Evolutionary conservation across 495 filamentous ascomycete species (phyloP).

Genomic region (Tuber melanosporum): DNA sequence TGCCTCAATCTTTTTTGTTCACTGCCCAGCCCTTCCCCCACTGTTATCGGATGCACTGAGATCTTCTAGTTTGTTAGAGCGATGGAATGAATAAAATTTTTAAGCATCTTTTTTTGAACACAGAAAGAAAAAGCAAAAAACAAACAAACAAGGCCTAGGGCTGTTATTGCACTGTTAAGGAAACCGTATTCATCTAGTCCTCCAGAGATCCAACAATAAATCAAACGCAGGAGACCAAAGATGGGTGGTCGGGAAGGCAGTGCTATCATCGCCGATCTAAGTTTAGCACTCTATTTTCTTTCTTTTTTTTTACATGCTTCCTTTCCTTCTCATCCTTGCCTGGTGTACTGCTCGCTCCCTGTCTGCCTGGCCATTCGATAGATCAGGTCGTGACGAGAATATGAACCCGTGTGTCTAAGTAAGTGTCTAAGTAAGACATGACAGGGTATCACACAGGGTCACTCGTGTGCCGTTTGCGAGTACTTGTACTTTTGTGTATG

Average conservation of each 20-base stretch:
- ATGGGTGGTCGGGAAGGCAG: neutral
- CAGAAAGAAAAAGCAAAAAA: slow-evolving; percentile 1
- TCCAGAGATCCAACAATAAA: neutral
- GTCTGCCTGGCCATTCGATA: neutral
- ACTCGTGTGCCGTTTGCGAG: neutral
- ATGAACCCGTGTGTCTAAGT: neutral
- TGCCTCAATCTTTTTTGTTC: neutral
- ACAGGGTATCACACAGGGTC: neutral
- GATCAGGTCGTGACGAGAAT: neutral
- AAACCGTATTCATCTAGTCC: neutral
- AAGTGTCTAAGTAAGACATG: neutral
- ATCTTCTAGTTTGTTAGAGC: neutral
- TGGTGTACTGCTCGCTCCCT: neutral
- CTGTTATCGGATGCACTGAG: neutral
- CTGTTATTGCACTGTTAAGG: neutral
- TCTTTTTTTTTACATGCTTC: neutral
- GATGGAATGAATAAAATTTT: neutral
- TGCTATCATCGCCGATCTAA: slow-evolving; percentile 4
- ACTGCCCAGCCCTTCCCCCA: neutral
- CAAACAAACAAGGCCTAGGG: neutral
- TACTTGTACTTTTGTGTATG: neutral
- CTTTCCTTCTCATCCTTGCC: neutral
- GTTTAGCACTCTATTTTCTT: neutral
- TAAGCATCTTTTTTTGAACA: neutral
- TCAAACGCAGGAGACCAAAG: neutral